Conservation (phyloP, 805 yeast species). For the Torulaspora maleeae region DNA sequence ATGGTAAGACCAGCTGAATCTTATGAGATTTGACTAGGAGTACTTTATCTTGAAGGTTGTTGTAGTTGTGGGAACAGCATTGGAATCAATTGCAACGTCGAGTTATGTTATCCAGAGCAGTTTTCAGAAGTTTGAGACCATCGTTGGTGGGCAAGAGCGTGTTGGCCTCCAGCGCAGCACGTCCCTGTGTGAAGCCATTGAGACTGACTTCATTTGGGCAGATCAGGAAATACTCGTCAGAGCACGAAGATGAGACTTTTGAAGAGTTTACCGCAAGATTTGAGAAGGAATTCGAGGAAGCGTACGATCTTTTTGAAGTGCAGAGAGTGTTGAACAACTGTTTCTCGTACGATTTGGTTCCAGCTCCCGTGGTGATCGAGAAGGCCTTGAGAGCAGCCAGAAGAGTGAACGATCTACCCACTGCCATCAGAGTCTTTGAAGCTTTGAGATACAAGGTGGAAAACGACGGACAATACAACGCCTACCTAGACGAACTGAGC, state of each 20-base stretch:
- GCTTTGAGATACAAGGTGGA: conserved; percentile 96
- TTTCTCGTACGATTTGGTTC: conserved; percentile 97
- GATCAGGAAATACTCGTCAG: conserved; percentile 68
- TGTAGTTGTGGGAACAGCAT: background rate
- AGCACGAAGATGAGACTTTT: conserved; percentile 85
- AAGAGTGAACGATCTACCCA: conserved; percentile 97
- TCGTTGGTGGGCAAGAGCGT: conserved; percentile 7
- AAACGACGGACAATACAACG: conserved; percentile 87
- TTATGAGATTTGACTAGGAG: too few species aligned
- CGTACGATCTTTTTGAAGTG: conserved; percentile 81
- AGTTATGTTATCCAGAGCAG: conserved; percentile 27
- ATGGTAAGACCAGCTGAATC: too few species aligned
- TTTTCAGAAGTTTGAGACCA: conserved; percentile 6
- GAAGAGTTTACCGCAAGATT: conserved; percentile 89
- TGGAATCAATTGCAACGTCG: background rate
- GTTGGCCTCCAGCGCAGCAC: conserved; percentile 3
- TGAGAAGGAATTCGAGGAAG: conserved; percentile 94
- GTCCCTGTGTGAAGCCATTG: conserved; percentile 8
- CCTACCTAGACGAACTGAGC: conserved; percentile 91
- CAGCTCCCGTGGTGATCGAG: conserved; percentile 94
- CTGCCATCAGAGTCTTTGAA: conserved; percentile 97
- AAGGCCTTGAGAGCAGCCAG: conserved; percentile 96
- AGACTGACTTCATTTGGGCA: conserved; percentile 19
- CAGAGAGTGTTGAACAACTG: conserved; percentile 96
- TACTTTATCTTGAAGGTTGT: background rate